Conservation (phyloP, 768 basidiomycete genomes). For the Rhodotorula taiwanensis region DNA sequence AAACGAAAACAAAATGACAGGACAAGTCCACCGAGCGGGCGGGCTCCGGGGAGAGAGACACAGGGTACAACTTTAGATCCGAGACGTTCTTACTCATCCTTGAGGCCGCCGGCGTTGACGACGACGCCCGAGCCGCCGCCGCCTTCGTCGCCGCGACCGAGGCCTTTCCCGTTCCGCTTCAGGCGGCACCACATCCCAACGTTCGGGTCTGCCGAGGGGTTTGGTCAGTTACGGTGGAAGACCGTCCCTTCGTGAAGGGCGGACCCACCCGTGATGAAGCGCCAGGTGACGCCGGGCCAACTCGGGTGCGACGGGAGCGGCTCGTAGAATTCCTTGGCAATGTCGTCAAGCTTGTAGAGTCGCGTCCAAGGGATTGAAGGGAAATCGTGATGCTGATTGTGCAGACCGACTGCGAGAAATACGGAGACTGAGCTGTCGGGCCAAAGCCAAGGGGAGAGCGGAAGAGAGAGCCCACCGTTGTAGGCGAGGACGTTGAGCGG, state of each 20-base stretch:
- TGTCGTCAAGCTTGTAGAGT: constrained; percentile 67
- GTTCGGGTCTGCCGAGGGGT: constrained; percentile 13
- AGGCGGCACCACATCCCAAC: constrained; percentile 31
- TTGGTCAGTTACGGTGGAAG: not conserved
- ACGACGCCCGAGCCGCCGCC: constrained; percentile 17
- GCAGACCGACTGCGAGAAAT: constrained; percentile 63
- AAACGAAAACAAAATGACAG: too few relatives aligned
- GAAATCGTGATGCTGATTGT: constrained; percentile 99
- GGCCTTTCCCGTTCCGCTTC: constrained; percentile 14
- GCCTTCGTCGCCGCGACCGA: constrained; percentile 9
- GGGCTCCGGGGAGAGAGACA: too few relatives aligned
- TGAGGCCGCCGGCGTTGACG: constrained; percentile 22
- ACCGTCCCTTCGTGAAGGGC: not conserved
- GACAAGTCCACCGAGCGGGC: too few relatives aligned
- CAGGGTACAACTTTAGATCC: too few relatives aligned
- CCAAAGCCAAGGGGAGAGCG: not conserved
- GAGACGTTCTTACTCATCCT: constrained; percentile 35
- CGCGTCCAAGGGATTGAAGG: constrained; percentile 94
- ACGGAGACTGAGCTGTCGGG: constrained; percentile 5
- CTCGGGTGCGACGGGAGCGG: constrained; percentile 75
- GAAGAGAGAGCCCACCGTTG: constrained; percentile 56
- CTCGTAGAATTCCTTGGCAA: constrained; percentile 91
- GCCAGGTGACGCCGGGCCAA: constrained; percentile 90
- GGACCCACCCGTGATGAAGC: constrained; percentile 65
- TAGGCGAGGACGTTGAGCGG: constrained; percentile 82